Evolutionary conservation across 208 protist species (phyloP).

Genomic region (Leptomonas seymouri): DNA sequence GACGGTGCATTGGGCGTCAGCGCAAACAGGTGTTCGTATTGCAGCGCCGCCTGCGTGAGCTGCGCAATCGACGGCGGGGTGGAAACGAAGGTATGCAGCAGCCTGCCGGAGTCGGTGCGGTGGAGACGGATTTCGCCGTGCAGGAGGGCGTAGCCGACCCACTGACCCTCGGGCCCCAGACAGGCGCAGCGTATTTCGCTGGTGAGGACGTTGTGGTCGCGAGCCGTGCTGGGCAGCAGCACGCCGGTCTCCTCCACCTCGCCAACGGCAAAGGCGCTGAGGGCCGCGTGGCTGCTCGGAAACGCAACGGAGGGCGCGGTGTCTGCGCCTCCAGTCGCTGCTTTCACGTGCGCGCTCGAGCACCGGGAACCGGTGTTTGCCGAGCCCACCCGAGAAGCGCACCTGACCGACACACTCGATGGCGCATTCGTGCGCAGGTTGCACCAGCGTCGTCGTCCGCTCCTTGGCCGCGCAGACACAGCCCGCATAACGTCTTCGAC

Average conservation of each 20-base stretch:
- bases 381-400: not conserved
- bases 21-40: constrained; percentile 57
- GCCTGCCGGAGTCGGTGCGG: constrained; percentile 65
- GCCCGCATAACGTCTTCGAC: constrained; percentile 34
- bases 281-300: not conserved
- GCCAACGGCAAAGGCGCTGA: not conserved
- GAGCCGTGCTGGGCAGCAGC: constrained; percentile 16
- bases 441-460: not conserved
- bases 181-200: constrained; percentile 65
- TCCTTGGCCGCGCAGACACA: constrained; percentile 9
- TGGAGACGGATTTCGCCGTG: constrained; percentile 79
- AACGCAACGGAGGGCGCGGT: not conserved
- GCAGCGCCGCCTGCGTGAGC: constrained; percentile 61
- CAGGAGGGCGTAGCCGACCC: constrained; percentile 71
- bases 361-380: not conserved
- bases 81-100: constrained; percentile 78
- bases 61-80: constrained; percentile 61
- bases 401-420: not conserved
- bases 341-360: not conserved
- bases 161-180: constrained; percentile 51
- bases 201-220: constrained; percentile 25
- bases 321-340: not conserved
- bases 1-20: not conserved
- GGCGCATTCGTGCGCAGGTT: not conserved
- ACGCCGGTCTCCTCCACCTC: constrained; percentile 5